Percentiles rank a stretch among this genome's conserved stretches.
phyloP scores from a whole-genome alignment of 495 filamentous ascomycete genomes.

The Penicillium coffeae region DNA sequence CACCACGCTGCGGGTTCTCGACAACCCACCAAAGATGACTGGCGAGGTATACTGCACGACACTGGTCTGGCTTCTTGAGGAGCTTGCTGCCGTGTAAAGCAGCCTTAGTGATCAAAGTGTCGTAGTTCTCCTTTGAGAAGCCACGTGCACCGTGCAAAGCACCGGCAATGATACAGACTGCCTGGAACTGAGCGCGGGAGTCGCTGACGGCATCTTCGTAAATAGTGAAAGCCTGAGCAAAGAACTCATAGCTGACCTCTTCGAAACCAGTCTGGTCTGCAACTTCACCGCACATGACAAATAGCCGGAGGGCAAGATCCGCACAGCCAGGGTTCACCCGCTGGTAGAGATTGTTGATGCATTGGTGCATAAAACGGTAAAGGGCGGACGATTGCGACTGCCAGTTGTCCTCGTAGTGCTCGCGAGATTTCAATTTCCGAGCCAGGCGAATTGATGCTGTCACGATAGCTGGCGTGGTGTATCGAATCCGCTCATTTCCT shows the following conservation, averaged over 20 bases:
- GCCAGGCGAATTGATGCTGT: slow-evolving; percentile 89
- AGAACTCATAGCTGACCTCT: slow-evolving; percentile 96
- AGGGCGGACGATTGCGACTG: slow-evolving; percentile 81
- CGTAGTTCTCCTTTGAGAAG: slow-evolving; percentile 95
- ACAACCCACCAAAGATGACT: slow-evolving; percentile 98
- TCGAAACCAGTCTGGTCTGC: slow-evolving; percentile 91
- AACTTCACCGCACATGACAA: slow-evolving; percentile 86
- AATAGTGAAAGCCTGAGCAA: slow-evolving; percentile 95
- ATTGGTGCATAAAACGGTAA: slow-evolving; percentile 91
- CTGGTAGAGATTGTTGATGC: slow-evolving; percentile 82
- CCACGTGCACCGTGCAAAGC: slow-evolving; percentile 80
- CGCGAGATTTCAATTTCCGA: slow-evolving; percentile 80
- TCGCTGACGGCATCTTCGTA: slow-evolving; percentile 96
- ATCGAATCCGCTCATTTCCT: slow-evolving; percentile 91
- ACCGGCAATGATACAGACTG: slow-evolving; percentile 89
- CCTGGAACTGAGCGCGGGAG: slow-evolving; percentile 94
- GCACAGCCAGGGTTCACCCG: slow-evolving; percentile 77
- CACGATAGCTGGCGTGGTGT: slow-evolving; percentile 87
- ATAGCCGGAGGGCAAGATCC: slow-evolving; percentile 82
- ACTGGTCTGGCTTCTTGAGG: slow-evolving; percentile 97
- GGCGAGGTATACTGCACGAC: slow-evolving; percentile 90
- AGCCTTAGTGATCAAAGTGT: slow-evolving; percentile 96
- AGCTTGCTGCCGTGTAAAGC: slow-evolving; percentile 96
- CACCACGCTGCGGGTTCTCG: slow-evolving; percentile 74
- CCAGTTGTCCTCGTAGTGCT: slow-evolving; percentile 96